phyloP scores from a whole-genome alignment of 2,329 filamentous ascomycete species.

The Diaporthe aspalathi region DNA sequence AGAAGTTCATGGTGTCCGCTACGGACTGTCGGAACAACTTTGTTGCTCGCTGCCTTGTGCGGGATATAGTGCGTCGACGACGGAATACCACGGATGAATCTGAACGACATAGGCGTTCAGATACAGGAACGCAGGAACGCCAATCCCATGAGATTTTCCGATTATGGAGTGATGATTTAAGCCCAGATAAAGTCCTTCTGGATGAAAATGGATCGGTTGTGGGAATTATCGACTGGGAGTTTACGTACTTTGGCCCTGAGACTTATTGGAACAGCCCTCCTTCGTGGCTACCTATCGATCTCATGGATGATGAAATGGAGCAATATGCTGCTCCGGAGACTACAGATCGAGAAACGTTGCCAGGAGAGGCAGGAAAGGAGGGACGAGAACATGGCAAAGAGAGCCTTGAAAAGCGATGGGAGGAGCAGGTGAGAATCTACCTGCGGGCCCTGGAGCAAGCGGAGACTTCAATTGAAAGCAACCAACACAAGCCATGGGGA shows the following conservation, averaged over 20 bases:
- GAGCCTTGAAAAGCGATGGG: not conserved
- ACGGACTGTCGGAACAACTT: conserved; percentile 49
- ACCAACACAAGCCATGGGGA: no score
- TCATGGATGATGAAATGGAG: not conserved
- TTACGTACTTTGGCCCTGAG: conserved; percentile 17
- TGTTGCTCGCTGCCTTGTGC: conserved; percentile 49
- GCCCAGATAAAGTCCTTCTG: conserved; percentile 14
- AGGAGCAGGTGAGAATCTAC: not conserved
- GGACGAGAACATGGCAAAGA: not conserved
- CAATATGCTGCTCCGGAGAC: not conserved
- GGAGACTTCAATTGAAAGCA: no score
- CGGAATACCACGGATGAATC: conserved; percentile 32
- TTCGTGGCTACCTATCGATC: not conserved
- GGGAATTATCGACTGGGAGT: conserved; percentile 27
- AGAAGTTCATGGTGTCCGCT: conserved; percentile 49
- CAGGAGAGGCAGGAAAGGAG: not conserved
- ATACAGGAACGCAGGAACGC: not conserved
- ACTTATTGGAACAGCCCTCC: conserved; percentile 3
- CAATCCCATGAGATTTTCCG: not conserved
- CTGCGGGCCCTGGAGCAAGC: not conserved
- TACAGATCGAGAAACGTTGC: not conserved
- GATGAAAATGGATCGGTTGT: conserved; percentile 19
- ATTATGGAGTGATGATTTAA: conserved; percentile 25
- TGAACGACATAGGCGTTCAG: conserved; percentile 36
- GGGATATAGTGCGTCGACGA: conserved; percentile 17